Evolutionary conservation across 1,284 basidiomycete genomes (phyloP).

Genomic region (Meripilus lineatus): DNA sequence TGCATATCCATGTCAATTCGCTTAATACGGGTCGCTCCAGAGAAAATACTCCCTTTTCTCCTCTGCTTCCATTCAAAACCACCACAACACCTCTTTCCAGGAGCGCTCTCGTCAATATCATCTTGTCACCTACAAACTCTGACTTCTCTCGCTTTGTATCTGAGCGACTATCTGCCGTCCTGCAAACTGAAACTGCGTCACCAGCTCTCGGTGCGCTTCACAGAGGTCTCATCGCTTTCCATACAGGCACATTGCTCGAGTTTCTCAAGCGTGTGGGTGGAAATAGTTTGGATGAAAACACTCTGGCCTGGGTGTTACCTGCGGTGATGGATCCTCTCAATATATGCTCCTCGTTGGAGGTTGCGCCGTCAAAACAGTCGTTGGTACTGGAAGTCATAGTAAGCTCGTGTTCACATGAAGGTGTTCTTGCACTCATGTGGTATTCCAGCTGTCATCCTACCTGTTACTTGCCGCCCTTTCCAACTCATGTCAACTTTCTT

Average conservation of each 20-base stretch:
- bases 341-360: slow-evolving; percentile 16
- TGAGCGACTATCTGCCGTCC: slow-evolving; percentile 55
- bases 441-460: slow-evolving; percentile 62
- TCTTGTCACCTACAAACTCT: slow-evolving; percentile 51
- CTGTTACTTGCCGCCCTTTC: slow-evolving; percentile 66
- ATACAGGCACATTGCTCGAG: slow-evolving; percentile 77
- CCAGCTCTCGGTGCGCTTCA: slow-evolving; percentile 46
- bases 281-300: slow-evolving; percentile 55
- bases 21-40: too few species aligned
- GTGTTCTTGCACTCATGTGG: too few species aligned
- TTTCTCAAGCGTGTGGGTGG: slow-evolving; percentile 50
- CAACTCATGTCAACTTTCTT: slow-evolving; percentile 52
- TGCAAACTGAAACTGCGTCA: slow-evolving; percentile 46
- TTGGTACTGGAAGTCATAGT: slow-evolving; percentile 50
- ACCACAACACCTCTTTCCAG: slow-evolving; percentile 71
- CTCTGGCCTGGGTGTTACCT: slow-evolving; percentile 56
- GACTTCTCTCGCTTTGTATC: slow-evolving; percentile 74
- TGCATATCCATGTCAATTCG: too few species aligned
- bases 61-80: slow-evolving; percentile 74
- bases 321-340: slow-evolving; percentile 57
- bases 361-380: slow-evolving; percentile 14
- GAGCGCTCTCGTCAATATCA: slow-evolving; percentile 64
- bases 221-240: slow-evolving; percentile 80
- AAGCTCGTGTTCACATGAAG: slow-evolving; percentile 19
- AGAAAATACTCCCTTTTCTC: slow-evolving; percentile 54